These are phyloP conservation scores for Parastagonospora nodorum DNA, from an alignment of 2,329 filamentous ascomycete genomes.

Conservation along the genomic window DNA sequence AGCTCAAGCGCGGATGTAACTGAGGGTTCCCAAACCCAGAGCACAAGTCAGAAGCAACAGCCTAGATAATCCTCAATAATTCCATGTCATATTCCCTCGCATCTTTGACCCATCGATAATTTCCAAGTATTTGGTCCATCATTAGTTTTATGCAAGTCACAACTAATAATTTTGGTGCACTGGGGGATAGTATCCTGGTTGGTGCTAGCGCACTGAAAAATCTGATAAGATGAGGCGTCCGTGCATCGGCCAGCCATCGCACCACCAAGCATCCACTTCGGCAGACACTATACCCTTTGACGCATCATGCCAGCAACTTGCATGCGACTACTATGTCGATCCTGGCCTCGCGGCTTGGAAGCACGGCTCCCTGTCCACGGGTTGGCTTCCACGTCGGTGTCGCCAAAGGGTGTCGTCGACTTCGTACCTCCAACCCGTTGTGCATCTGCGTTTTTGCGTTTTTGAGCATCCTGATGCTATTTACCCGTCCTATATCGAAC, in stretches of 20 bases:
- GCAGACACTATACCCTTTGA: slow-evolving; percentile 21
- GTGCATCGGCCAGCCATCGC: slow-evolving; percentile 13
- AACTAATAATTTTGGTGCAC: too few relatives aligned
- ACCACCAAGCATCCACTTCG: slow-evolving; percentile 19
- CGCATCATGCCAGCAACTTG: slow-evolving; percentile 12
- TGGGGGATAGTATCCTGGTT: not conserved
- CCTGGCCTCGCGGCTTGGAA: slow-evolving; percentile 27
- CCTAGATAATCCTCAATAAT: not conserved
- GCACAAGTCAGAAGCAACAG: not conserved
- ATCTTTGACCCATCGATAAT: too few relatives aligned
- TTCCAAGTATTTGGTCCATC: too few relatives aligned
- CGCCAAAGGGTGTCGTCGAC: too few relatives aligned
- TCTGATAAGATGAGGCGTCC: slow-evolving; percentile 25
- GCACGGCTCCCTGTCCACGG: not conserved
- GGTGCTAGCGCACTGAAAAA: slow-evolving; percentile 4
- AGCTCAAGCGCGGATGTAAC: slow-evolving; percentile 40
- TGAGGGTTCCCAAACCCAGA: too few relatives aligned
- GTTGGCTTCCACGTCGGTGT: too few relatives aligned
- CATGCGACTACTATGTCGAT: slow-evolving; percentile 27
- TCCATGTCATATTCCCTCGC: not conserved
- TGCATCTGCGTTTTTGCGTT: not conserved
- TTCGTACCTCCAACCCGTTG: not conserved
- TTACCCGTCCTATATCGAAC: not conserved
- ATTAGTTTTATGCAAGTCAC: too few relatives aligned
- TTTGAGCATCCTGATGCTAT: not conserved